Conservation (phyloP, 768 basidiomycete genomes). For the Leucosporidium scottii region DNA sequence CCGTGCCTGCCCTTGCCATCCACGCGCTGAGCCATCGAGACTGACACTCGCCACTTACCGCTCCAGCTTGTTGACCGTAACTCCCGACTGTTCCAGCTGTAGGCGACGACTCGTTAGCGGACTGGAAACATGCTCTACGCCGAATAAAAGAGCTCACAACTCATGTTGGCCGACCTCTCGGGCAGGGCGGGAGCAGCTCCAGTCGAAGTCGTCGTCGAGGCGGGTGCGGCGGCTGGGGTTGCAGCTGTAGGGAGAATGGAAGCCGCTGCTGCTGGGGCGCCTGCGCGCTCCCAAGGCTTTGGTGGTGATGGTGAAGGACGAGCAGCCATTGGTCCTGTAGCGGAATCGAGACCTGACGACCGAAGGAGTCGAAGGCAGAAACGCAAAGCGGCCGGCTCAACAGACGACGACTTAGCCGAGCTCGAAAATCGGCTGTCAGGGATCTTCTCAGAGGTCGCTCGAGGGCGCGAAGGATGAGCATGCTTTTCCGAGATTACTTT, state of each 20-base stretch:
- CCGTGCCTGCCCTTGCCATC: not conserved
- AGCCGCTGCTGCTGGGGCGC: slow-evolving; percentile 13
- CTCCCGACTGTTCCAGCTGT: slow-evolving; percentile 6
- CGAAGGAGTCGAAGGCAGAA: too few species aligned
- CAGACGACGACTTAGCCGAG: too few species aligned
- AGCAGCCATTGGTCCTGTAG: not conserved
- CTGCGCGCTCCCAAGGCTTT: slow-evolving; percentile 77
- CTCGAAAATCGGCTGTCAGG: too few species aligned
- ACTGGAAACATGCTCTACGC: slow-evolving; percentile 21
- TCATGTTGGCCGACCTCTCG: slow-evolving; percentile 56
- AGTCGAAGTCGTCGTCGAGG: slow-evolving; percentile 9
- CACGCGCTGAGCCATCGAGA: not conserved
- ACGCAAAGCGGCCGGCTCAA: too few species aligned
- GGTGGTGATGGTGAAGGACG: slow-evolving; percentile 55
- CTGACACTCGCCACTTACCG: not conserved
- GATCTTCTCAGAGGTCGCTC: too few species aligned
- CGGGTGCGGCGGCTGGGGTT: slow-evolving; percentile 26
- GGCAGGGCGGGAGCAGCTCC: slow-evolving; percentile 51
- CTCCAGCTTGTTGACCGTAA: not conserved
- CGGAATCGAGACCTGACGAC: too few species aligned
- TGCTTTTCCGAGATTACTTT: too few species aligned
- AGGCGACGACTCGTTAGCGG: not conserved
- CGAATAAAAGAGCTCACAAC: slow-evolving; percentile 39
- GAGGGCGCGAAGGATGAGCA: too few species aligned
- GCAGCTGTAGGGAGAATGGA: slow-evolving; percentile 40